Conservation (phyloP, 2,329 filamentous ascomycete species). For the Cadophora luteo-olivacea region DNA sequence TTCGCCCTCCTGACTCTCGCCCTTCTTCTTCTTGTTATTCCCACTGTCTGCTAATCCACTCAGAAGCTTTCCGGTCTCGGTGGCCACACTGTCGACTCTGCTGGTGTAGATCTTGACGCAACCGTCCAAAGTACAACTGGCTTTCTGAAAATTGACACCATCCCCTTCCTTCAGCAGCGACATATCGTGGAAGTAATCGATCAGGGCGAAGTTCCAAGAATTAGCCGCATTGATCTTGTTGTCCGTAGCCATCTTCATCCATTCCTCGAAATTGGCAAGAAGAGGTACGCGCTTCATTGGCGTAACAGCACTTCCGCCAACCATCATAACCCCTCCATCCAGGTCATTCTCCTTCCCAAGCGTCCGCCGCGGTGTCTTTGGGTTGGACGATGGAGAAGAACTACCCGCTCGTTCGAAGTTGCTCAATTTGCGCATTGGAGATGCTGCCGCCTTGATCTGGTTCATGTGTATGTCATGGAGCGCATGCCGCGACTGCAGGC, state of each 20-base stretch:
- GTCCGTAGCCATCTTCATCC: constrained; percentile 99
- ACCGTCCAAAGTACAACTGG: constrained; percentile 94
- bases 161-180: constrained; percentile 95
- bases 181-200: constrained; percentile 99
- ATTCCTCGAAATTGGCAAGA: constrained; percentile 97
- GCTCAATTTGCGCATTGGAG: constrained; percentile 70
- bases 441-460: constrained; percentile 83
- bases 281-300: constrained; percentile 97
- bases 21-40: constrained; percentile 74
- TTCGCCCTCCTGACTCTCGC: constrained; percentile 68
- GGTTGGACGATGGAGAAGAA: constrained; percentile 61
- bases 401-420: constrained; percentile 65
- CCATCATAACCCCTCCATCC: constrained; percentile 67
- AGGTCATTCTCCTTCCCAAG: constrained; percentile 51
- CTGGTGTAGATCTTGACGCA: constrained; percentile 99
- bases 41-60: constrained; percentile 91
- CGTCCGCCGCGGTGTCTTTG: constrained; percentile 57
- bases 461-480: constrained; percentile 91
- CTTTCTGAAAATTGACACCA: constrained; percentile 97
- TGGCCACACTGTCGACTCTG: constrained; percentile 96
- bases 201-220: constrained; percentile 99
- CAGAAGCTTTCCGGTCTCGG: constrained; percentile 88
- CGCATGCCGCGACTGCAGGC: constrained; percentile 85
- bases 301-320: constrained; percentile 79
- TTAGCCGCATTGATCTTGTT: constrained; percentile 99